Base-by-base conservation (phyloP, 2,329 filamentous ascomycete genomes). In the Stemphylium lycopersici region DNA sequence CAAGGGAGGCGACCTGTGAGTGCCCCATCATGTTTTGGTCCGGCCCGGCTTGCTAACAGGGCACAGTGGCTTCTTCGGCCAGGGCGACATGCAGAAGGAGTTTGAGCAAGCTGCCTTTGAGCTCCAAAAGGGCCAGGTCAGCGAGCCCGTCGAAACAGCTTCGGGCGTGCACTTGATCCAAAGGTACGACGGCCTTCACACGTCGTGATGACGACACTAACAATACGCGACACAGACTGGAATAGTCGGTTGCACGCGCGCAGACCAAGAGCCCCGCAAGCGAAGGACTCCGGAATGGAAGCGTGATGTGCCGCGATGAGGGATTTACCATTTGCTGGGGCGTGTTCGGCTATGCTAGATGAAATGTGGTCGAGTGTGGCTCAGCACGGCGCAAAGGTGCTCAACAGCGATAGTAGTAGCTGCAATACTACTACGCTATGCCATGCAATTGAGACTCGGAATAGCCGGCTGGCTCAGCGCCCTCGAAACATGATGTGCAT, bases 21-120 rank as follows among this genome's bases (percentile, higher is more conserved):
- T 83, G 36, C 8, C 8, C n/a, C 26, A 26, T 34, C 16, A 32
- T 2, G n/a, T 15, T 13, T 24, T 1, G 34, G 4, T n/a, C n/a
- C 8, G 7, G 15, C 18, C 4, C 11, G 24, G 18, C 29, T 24
- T n/a, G 16, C 51, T 58, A 43, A 59, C 40, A 3, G 24, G 26
- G 22, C 7, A 42, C 36, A 48, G 86, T 60, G 95, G 95, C 16
- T 96, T 93, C 77, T 99, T 99, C 76, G 93, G 91, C 51, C 87
- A 84, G 68, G 91, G 92, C 24, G 93, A 98, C 70, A 99, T 99
- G 95, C 95, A 99, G 76, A 93, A 93, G 80, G 93, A 97, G 78
- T 99, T 99, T 71, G 95, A 99, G 79, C 91, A 97, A 52, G 93
- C 93, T 4, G 90, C 95, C 1, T 99, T 99, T 78, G 88, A 84